Conservation (phyloP, 2,329 filamentous ascomycete genomes). For the Colletotrichum sp. region DNA sequence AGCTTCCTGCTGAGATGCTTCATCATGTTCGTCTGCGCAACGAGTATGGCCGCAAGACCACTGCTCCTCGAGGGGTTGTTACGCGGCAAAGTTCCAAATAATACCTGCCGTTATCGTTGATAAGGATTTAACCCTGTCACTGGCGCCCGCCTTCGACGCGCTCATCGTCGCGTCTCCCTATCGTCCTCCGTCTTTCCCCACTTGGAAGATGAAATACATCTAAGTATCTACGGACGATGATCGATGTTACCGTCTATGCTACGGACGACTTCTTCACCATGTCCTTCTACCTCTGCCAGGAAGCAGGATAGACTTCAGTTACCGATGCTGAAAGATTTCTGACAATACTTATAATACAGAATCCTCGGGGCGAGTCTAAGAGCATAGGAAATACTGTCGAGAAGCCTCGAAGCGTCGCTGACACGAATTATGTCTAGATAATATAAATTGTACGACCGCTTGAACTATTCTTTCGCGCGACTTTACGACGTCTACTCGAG, state of each 20-base stretch:
- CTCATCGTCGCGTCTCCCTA: background rate
- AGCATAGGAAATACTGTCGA: background rate
- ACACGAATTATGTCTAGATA: background rate
- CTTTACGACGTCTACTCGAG: rapidly evolving
- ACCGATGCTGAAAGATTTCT: background rate
- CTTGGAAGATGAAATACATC: background rate
- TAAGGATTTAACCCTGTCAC: background rate
- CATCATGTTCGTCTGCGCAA: background rate
- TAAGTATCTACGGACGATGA: background rate
- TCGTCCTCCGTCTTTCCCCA: background rate
- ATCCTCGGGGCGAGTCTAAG: background rate
- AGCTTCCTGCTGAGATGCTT: background rate
- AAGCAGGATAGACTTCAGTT: rapidly evolving
- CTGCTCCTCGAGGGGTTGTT: background rate
- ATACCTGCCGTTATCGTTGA: background rate
- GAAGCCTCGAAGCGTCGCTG: background rate
- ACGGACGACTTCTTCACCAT: background rate
- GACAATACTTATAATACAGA: rapidly evolving
- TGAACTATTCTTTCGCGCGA: rapidly evolving
- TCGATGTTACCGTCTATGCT: background rate
- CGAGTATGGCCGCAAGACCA: background rate
- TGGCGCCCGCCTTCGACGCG: background rate
- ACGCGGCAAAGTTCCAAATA: background rate
- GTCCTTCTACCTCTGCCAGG: background rate
- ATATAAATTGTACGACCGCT: rapidly evolving